These are phyloP conservation scores for Beauveria sp. DNA, from an alignment of 2,329 filamentous ascomycete genomes.

Conservation along the genomic window DNA sequence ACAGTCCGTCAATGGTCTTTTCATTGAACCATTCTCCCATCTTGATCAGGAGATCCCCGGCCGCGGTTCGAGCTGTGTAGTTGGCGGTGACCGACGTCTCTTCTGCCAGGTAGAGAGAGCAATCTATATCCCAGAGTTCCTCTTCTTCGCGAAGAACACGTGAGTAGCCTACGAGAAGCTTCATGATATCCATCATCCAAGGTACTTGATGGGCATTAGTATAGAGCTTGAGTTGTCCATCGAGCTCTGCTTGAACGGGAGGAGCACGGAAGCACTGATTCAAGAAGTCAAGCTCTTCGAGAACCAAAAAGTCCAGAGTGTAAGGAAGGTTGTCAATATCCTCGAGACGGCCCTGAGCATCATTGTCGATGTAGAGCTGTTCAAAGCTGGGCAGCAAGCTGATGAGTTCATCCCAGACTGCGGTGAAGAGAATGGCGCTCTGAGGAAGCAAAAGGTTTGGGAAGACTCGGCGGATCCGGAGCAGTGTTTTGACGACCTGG, in stretches of 20 bases:
- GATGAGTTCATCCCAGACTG: slow-evolving; percentile 82
- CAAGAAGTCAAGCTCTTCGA: slow-evolving; percentile 92
- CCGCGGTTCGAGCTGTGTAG: slow-evolving; percentile 89
- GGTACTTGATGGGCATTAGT: slow-evolving; percentile 55
- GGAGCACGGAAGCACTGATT: slow-evolving; percentile 84
- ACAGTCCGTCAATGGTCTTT: slow-evolving; percentile 69
- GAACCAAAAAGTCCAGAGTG: slow-evolving; percentile 83
- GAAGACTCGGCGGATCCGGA: slow-evolving; percentile 82
- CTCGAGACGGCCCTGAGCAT: slow-evolving; percentile 80
- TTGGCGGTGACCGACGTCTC: slow-evolving; percentile 93
- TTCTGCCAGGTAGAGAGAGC: slow-evolving; percentile 90
- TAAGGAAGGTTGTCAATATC: slow-evolving; percentile 89
- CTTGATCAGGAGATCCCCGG: slow-evolving; percentile 87
- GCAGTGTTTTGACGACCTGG: slow-evolving; percentile 87
- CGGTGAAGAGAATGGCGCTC: slow-evolving; percentile 73
- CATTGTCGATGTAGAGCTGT: slow-evolving; percentile 76
- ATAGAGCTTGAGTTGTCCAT: slow-evolving; percentile 62
- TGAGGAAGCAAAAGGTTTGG: slow-evolving; percentile 74
- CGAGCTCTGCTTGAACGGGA: slow-evolving; percentile 83
- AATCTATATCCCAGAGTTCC: slow-evolving; percentile 92
- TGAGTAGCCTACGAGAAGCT: slow-evolving; percentile 74
- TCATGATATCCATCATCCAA: slow-evolving; percentile 86
- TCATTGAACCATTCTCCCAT: slow-evolving; percentile 81
- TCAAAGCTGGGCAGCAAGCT: slow-evolving; percentile 67
- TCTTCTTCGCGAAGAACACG: slow-evolving; percentile 91